Evolutionary conservation across 2,329 filamentous ascomycete genomes (phyloP).

Genomic region (Trichophyton verrucosum): DNA sequence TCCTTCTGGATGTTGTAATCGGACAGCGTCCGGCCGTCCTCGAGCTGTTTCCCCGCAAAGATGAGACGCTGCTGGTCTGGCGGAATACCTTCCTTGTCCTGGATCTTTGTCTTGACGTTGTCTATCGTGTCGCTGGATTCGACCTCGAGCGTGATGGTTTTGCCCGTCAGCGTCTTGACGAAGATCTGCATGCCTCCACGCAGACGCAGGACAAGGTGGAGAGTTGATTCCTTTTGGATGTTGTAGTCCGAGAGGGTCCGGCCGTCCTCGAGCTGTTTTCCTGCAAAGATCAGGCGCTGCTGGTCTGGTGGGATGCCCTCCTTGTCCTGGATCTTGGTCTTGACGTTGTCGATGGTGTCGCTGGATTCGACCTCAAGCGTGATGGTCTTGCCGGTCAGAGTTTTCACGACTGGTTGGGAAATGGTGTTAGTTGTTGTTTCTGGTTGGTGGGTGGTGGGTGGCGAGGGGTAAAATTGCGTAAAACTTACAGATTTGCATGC

Average conservation of each 20-base stretch:
- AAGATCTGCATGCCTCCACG: constrained; percentile 62
- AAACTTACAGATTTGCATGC: constrained; percentile 49
- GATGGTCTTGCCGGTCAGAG: constrained; percentile 51
- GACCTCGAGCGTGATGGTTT: constrained; percentile 88
- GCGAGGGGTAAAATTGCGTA: not conserved
- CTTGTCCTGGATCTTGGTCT: constrained; percentile 96
- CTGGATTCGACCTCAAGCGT: constrained; percentile 56
- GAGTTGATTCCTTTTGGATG: constrained; percentile 84
- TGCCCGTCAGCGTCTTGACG: constrained; percentile 55
- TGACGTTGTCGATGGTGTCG: constrained; percentile 92
- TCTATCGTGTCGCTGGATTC: constrained; percentile 85
- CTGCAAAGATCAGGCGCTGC: constrained; percentile 90
- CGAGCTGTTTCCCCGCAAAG: constrained; percentile 85
- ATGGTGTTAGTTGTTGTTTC: constrained; percentile 11
- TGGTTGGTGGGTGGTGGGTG: not conserved
- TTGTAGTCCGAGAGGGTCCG: constrained; percentile 87
- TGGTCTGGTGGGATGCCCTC: constrained; percentile 94
- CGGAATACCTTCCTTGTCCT: constrained; percentile 70
- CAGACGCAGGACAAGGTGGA: constrained; percentile 75
- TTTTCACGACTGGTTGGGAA: constrained; percentile 40
- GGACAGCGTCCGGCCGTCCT: constrained; percentile 78
- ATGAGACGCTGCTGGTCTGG: constrained; percentile 91
- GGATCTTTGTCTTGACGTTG: constrained; percentile 88
- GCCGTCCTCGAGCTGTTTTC: constrained; percentile 92
- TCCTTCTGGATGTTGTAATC: constrained; percentile 98